phyloP scores from a whole-genome alignment of 2,329 filamentous ascomycete species.

The Arachnomyces sp. region DNA sequence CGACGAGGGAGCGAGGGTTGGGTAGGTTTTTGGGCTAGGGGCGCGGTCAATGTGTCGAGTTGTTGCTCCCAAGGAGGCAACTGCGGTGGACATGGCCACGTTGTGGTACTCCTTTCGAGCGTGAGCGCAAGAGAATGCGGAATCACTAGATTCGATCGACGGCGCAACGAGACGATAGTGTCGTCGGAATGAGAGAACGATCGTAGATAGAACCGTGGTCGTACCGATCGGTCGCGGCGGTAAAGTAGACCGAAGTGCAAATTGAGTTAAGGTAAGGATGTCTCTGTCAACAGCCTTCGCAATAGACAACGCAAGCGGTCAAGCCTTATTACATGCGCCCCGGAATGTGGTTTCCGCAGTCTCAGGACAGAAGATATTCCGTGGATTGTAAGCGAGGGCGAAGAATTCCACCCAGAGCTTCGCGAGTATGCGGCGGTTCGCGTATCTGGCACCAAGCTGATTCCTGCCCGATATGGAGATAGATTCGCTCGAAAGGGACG shows the following conservation, averaged over 20 bases:
- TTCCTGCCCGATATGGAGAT: too few relatives aligned
- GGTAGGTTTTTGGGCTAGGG: constrained; percentile 37
- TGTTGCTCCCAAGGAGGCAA: constrained; percentile 37
- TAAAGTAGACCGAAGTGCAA: not conserved
- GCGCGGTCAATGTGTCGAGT: constrained; percentile 37
- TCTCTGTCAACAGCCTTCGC: too few relatives aligned
- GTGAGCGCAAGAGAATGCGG: not conserved
- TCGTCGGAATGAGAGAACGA: not conserved
- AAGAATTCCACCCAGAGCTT: not conserved
- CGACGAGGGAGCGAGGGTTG: constrained; percentile 31
- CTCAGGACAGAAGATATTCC: not conserved
- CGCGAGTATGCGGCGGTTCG: not conserved
- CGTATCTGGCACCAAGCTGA: too few relatives aligned
- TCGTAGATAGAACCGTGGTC: not conserved
- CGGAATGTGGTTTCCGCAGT: too few relatives aligned
- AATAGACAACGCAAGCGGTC: too few relatives aligned
- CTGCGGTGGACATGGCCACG: constrained; percentile 39
- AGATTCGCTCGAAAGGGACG: too few relatives aligned
- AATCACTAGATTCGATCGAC: not conserved
- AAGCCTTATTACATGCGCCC: too few relatives aligned
- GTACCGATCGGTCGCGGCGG: not conserved
- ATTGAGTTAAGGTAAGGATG: not conserved
- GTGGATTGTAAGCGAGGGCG: constrained; percentile 1
- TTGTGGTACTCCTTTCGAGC: not conserved
- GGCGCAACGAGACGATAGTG: not conserved